Evolutionary conservation across 305 asterid genomes (phyloP), one percentile per base, ranked within the genome.

Genomic region (Plantago coronopus): DNA sequence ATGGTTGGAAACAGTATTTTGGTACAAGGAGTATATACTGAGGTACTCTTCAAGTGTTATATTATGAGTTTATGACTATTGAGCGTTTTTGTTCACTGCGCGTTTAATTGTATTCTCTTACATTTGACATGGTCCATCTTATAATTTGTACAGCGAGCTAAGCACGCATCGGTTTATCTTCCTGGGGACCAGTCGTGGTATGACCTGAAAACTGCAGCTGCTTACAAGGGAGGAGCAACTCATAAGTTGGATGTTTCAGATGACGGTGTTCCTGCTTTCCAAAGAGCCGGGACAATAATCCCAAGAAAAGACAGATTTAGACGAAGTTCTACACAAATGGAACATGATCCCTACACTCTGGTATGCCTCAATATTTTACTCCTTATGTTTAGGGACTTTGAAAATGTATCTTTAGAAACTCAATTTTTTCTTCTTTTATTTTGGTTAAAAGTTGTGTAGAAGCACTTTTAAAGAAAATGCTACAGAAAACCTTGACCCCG

Each of bases 241-340:
- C 85, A 89, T 87, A 79, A 82, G 48, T 46, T 87, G 75, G 95
- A 77, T 73, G 95, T 68, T 49, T 78, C 74, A 51, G 95, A 89
- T 75, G 97, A 87, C 7, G 67, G 80, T 54, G 66, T 94, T 71
- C 99, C 99, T 45, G 50, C 96, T 74, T 94, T 94, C 72, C 96
- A 83, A 72, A 81, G 88, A 62, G 97, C 95, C 10, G 99, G 99
- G 73, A 87, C 97, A 62, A 89, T 94, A 69, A 69, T 94, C 44
- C 97, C 99, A 38, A 78, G 99, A 65, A 94, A 90, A 81, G 99
- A 94, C 63, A 82, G 99, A 65, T 79, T 79, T 48, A 85, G 99
- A 37, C 77, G 99, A 65, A 84, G 99, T 78, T 87, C 99, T 31
- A 84, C 93, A 17, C 99, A 94, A 78, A 94, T 94, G 99, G 85